phyloP scores from a whole-genome alignment of 208 protist genomes.

The Leishmania lainsoni region DNA sequence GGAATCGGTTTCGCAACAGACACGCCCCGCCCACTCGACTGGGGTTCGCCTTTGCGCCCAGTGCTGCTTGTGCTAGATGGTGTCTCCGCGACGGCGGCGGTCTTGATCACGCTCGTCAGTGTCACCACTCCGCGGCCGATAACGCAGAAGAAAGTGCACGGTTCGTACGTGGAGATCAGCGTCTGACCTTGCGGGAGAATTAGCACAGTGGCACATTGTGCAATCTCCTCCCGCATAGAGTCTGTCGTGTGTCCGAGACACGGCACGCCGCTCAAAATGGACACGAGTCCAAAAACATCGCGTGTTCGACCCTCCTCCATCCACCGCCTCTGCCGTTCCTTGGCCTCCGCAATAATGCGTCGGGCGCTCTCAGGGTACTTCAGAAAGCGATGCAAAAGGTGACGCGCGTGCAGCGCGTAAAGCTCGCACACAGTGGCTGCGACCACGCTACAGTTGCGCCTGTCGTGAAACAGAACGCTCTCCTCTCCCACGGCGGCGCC shows the following conservation, averaged over 20 bases:
- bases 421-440: slow-evolving; percentile 77
- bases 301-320: slow-evolving; percentile 71
- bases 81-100: neutral
- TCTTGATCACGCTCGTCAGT: slow-evolving; percentile 20
- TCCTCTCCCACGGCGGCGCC: slow-evolving; percentile 82
- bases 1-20: neutral
- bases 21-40: neutral
- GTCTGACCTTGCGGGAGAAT: slow-evolving; percentile 52
- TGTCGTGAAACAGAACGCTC: slow-evolving; percentile 79
- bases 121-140: slow-evolving; percentile 70
- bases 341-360: slow-evolving; percentile 43
- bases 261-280: slow-evolving; percentile 72
- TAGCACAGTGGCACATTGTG: slow-evolving; percentile 42
- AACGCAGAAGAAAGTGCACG: slow-evolving; percentile 72
- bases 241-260: slow-evolving; percentile 87
- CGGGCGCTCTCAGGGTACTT: slow-evolving; percentile 64
- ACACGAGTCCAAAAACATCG: slow-evolving; percentile 66
- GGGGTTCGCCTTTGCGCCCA: neutral
- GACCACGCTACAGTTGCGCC: slow-evolving; percentile 73
- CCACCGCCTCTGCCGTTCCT: slow-evolving; percentile 64
- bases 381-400: slow-evolving; percentile 50
- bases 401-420: slow-evolving; percentile 69
- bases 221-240: slow-evolving; percentile 62
- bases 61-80: neutral
- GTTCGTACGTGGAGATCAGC: slow-evolving; percentile 44